phyloP scores from a whole-genome alignment of 768 basidiomycete genomes.

The Mycena polygramma region DNA sequence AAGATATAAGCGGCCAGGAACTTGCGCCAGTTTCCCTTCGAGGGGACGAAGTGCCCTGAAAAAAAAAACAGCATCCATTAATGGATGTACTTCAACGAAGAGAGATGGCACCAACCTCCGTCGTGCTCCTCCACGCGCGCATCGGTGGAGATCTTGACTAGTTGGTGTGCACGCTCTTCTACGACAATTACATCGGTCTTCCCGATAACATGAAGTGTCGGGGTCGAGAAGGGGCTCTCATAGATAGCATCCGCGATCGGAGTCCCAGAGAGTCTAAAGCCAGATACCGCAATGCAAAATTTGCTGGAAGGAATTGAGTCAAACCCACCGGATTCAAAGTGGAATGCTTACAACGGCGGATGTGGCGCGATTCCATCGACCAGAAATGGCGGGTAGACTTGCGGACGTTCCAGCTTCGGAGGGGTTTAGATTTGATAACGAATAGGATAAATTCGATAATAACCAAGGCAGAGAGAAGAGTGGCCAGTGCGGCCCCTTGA shows the following conservation, averaged over 20 bases:
- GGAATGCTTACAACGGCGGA: slow-evolving; percentile 71
- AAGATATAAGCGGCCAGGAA: slow-evolving; percentile 79
- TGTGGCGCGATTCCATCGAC: slow-evolving; percentile 75
- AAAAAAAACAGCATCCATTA: slow-evolving; percentile 5
- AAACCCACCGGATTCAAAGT: background rate
- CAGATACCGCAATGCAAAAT: slow-evolving; percentile 83
- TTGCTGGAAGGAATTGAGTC: slow-evolving; percentile 53
- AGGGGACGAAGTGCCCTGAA: slow-evolving; percentile 87
- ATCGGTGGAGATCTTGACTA: slow-evolving; percentile 68
- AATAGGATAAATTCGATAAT: background rate
- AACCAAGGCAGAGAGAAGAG: slow-evolving; percentile 77
- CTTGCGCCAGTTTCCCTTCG: slow-evolving; percentile 79
- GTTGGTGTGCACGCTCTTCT: slow-evolving; percentile 71
- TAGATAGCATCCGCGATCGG: slow-evolving; percentile 63
- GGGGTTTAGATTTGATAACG: background rate
- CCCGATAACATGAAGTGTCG: slow-evolving; percentile 85
- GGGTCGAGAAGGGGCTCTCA: slow-evolving; percentile 69
- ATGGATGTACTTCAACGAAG: background rate
- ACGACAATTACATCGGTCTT: slow-evolving; percentile 80
- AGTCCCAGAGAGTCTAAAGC: slow-evolving; percentile 70
- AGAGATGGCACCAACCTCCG: slow-evolving; percentile 70
- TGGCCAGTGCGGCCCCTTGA: slow-evolving; percentile 86
- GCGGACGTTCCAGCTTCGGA: slow-evolving; percentile 65
- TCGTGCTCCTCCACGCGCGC: slow-evolving; percentile 81
- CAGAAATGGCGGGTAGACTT: slow-evolving; percentile 69